Percentiles rank a stretch among this genome's conserved stretches.
These are phyloP conservation scores for Xylariaceae sp. DNA, from an alignment of 2,329 filamentous ascomycete species.

Conservation along the genomic window DNA sequence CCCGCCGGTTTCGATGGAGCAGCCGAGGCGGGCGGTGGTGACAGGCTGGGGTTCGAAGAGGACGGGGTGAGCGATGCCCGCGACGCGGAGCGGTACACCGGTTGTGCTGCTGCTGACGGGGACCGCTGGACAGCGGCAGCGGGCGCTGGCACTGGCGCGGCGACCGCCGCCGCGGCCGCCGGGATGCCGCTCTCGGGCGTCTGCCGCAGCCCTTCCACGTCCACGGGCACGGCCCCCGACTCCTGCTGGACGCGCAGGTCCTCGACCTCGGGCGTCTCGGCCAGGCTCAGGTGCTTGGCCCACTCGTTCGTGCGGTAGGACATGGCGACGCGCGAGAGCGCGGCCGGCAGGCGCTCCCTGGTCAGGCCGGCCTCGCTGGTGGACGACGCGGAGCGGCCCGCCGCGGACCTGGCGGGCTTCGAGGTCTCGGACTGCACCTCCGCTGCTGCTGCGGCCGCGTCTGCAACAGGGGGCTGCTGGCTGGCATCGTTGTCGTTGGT, in stretches of 20 bases:
- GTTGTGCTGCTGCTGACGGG: too few species aligned
- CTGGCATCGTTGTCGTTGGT: conserved; percentile 4
- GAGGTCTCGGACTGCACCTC: conserved; percentile 13
- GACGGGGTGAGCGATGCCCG: conserved; percentile 3
- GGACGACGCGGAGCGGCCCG: conserved; percentile 28
- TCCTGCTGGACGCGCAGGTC: conserved; percentile 44
- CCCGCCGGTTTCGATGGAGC: neutral
- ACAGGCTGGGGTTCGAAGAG: conserved; percentile 1
- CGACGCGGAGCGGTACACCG: conserved; percentile 5
- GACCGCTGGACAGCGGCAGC: conserved; percentile 1
- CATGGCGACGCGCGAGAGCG: conserved; percentile 67
- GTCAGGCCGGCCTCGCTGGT: conserved; percentile 38
- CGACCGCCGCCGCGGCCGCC: conserved; percentile 26
- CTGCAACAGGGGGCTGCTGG: conserved; percentile 6
- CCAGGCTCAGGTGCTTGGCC: conserved; percentile 79
- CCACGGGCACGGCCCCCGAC: conserved; percentile 44
- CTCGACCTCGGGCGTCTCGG: conserved; percentile 64
- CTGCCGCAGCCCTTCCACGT: conserved; percentile 57
- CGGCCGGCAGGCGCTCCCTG: conserved; percentile 57
- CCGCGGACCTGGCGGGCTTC: conserved; percentile 22
- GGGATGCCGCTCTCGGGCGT: conserved; percentile 47
- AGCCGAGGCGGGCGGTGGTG: neutral
- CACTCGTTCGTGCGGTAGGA: conserved; percentile 92
- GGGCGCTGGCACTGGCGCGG: conserved; percentile 8
- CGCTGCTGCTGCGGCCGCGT: conserved; percentile 9